Evolutionary conservation across 1,139 yeast genomes (phyloP).

Genomic region (Torulaspora pretoriensis): DNA sequence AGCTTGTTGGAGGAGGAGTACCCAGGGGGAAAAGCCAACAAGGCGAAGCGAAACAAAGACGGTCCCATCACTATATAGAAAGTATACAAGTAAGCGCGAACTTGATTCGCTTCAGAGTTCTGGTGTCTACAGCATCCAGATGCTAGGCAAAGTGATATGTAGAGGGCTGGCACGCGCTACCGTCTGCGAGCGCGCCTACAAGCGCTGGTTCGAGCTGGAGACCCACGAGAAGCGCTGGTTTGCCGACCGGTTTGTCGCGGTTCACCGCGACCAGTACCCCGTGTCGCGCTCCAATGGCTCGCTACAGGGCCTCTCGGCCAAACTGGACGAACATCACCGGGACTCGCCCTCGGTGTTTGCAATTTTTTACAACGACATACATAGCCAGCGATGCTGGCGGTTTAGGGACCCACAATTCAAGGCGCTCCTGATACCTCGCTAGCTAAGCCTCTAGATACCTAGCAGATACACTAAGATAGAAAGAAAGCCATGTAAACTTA

Average conservation of each 20-base stretch:
- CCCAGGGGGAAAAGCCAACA: background rate
- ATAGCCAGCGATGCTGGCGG: constrained; percentile 17
- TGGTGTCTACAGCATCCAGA: too few species aligned
- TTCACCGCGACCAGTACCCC: constrained; percentile 29
- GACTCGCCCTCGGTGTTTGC: constrained; percentile 36
- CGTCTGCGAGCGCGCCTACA: constrained; percentile 12
- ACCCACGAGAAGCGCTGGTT: constrained; percentile 28
- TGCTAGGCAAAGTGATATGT: background rate
- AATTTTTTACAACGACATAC: constrained; percentile 33
- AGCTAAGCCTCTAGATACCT: background rate
- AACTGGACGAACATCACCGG: constrained; percentile 21
- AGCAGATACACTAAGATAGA: background rate
- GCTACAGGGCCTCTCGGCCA: constrained; percentile 24
- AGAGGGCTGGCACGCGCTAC: constrained; percentile 1
- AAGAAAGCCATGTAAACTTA: too few species aligned
- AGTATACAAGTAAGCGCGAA: too few species aligned
- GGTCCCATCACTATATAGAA: too few species aligned
- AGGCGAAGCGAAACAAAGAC: background rate
- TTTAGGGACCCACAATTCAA: constrained; percentile 23
- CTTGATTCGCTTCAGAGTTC: too few species aligned
- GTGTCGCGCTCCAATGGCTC: constrained; percentile 33
- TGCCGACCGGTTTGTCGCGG: constrained; percentile 27
- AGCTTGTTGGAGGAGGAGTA: constrained; percentile 1
- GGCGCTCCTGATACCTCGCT: constrained; percentile 14
- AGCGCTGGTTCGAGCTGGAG: constrained; percentile 29